These are phyloP conservation scores for Juglanconis sp. DNA, from an alignment of 2,329 filamentous ascomycete genomes.

Conservation along the genomic window DNA sequence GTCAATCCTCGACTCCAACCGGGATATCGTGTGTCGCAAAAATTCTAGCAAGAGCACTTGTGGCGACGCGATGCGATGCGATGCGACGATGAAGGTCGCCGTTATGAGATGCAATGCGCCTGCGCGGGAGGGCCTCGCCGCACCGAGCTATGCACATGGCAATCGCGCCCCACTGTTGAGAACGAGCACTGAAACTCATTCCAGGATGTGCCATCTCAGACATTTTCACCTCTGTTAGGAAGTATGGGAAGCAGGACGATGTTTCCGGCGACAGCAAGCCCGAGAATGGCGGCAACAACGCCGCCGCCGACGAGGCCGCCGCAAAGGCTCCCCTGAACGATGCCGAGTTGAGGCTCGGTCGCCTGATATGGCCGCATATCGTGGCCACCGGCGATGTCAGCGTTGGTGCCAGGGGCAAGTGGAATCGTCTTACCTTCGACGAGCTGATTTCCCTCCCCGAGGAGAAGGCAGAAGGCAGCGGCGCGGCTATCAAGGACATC, in stretches of 20 bases:
- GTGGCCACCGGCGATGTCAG: slow-evolving; percentile 37
- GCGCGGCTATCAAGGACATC: not conserved
- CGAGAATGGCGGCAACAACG: not conserved
- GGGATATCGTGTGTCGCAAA: not conserved
- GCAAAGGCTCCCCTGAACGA: slow-evolving; percentile 18
- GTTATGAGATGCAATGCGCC: not conserved
- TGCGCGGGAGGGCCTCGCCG: not conserved
- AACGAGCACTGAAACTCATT: slow-evolving; percentile 1
- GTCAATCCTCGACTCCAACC: slow-evolving; percentile 20
- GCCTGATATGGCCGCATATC: slow-evolving; percentile 42
- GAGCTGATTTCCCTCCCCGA: slow-evolving; percentile 37
- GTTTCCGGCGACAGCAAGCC: not conserved
- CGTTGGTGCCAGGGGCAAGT: slow-evolving; percentile 33
- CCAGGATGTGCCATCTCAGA: slow-evolving; percentile 20
- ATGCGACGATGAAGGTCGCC: not conserved
- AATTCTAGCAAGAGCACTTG: not conserved
- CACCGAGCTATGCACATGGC: not conserved
- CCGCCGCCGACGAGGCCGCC: not conserved
- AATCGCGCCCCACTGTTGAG: not conserved
- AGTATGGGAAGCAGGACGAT: slow-evolving; percentile 15
- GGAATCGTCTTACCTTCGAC: slow-evolving; percentile 37
- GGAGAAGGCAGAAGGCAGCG: slow-evolving; percentile 17
- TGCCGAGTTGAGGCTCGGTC: slow-evolving; percentile 33
- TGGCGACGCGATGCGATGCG: not conserved
- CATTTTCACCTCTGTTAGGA: slow-evolving; percentile 21